phyloP scores from a whole-genome alignment of 352 stramenopile genomes.

The Pythium aphanidermatum region DNA sequence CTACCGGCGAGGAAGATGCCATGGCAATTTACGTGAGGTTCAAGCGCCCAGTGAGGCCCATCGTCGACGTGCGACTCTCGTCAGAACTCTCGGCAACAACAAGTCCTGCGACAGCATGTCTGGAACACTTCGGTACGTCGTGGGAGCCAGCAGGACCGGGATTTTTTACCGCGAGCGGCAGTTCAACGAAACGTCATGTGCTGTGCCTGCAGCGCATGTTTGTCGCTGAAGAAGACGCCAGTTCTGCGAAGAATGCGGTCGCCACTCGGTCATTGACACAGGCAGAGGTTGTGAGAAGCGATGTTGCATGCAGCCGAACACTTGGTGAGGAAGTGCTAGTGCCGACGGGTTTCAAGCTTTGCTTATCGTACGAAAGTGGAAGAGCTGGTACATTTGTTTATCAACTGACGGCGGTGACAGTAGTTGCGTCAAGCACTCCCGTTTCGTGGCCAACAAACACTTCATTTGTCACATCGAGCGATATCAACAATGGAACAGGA shows the following conservation, averaged over 20 bases:
- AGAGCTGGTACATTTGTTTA: too few species aligned
- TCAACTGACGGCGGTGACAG: too few species aligned
- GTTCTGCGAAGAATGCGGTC: background rate
- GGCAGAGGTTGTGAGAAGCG: too few species aligned
- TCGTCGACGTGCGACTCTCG: conserved; percentile 3
- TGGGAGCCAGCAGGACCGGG: conserved; percentile 12
- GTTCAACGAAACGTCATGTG: background rate
- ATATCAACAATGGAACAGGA: background rate
- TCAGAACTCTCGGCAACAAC: background rate
- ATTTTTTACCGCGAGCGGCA: too few species aligned
- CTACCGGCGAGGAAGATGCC: too few species aligned
- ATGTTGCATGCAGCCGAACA: background rate
- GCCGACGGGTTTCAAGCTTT: background rate
- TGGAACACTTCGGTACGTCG: background rate
- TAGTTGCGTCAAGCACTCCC: too few species aligned
- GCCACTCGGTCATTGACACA: background rate
- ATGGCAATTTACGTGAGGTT: conserved; percentile 8
- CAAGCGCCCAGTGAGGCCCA: conserved; percentile 14
- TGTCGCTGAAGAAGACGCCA: background rate
- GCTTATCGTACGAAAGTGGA: conserved; percentile 1
- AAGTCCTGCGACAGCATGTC: background rate
- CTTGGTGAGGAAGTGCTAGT: background rate
- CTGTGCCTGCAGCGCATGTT: conserved; percentile 2
- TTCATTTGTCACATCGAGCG: background rate
- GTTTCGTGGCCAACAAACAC: background rate